Conservation (phyloP, 1,284 basidiomycete genomes). For the Ustilago bromivora region DNA sequence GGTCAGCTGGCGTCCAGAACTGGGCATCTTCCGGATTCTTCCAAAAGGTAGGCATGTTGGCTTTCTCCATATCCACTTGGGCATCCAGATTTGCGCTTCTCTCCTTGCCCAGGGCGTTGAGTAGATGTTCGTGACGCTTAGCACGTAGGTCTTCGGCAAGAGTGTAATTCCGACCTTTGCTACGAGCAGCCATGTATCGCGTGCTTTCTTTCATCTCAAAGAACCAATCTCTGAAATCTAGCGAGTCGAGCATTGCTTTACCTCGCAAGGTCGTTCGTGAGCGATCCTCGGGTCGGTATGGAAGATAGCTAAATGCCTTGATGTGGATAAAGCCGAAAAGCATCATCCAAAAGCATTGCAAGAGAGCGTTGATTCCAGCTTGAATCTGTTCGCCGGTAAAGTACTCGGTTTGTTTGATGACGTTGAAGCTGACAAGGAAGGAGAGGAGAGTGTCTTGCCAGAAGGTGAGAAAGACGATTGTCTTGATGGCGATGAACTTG, state of each 20-base stretch:
- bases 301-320: conserved; percentile 79
- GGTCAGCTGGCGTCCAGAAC: conserved; percentile 12
- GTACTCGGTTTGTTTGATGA: conserved; percentile 76
- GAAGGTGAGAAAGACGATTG: conserved; percentile 82
- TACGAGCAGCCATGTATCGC: conserved; percentile 47
- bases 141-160: conserved; percentile 57
- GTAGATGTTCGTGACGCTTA: conserved; percentile 50
- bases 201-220: conserved; percentile 56
- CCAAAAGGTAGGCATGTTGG: conserved; percentile 46
- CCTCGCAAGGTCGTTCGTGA: conserved; percentile 35
- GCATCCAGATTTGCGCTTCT: conserved; percentile 37
- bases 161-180: conserved; percentile 48
- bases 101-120: conserved; percentile 52
- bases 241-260: conserved; percentile 48
- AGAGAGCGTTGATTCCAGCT: conserved; percentile 78
- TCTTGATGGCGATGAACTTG: conserved; percentile 78
- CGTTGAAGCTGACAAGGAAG: conserved; percentile 75
- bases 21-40: conserved; percentile 32
- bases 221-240: conserved; percentile 64
- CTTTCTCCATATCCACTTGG: conserved; percentile 49
- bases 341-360: conserved; percentile 80
- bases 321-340: conserved; percentile 78
- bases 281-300: conserved; percentile 72
- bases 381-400: conserved; percentile 80
- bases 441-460: conserved; percentile 80